Evolutionary conservation across 129 eudicot genomes (phyloP).

Genomic region (Heracleum sosnowskyi): DNA sequence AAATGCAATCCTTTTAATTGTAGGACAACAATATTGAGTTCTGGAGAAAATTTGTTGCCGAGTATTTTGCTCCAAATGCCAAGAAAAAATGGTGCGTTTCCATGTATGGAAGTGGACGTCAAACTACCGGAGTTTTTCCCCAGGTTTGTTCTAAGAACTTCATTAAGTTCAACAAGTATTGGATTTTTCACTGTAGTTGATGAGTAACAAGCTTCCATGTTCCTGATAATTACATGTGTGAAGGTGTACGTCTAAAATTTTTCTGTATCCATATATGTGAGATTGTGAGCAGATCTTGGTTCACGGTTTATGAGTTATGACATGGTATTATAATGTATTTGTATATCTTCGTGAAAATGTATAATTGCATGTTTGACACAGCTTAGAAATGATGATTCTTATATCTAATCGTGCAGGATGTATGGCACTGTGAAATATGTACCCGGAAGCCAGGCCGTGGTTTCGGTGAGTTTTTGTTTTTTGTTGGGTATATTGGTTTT

Average conservation of each 20-base stretch:
- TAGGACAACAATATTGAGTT: conserved; percentile 97
- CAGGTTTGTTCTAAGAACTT: conserved; percentile 51
- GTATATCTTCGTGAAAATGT: background rate
- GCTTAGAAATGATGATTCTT: conserved; percentile 5
- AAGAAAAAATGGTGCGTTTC: conserved; percentile 99
- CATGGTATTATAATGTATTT: background rate
- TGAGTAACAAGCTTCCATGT: background rate
- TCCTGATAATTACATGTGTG: background rate
- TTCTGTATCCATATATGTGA: background rate
- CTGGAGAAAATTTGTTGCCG: conserved; percentile 97
- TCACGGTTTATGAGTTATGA: background rate
- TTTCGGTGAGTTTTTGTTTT: conserved; percentile 53
- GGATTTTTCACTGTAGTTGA: background rate
- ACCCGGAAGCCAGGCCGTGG: conserved; percentile 99
- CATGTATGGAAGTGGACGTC: conserved; percentile 96
- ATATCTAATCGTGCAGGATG: conserved; percentile 58
- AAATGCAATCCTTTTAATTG: conserved; percentile 16
- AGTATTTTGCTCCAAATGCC: conserved; percentile 91
- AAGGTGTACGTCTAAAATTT: background rate
- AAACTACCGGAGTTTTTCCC: conserved; percentile 95
- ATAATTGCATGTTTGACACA: background rate
- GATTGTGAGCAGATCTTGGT: background rate
- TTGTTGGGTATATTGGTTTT: background rate
- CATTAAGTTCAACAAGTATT: background rate
- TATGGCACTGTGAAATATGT: conserved; percentile 99